Evolutionary conservation across 768 basidiomycete species (phyloP).

Genomic region (Hypsizygus marmoreus): DNA sequence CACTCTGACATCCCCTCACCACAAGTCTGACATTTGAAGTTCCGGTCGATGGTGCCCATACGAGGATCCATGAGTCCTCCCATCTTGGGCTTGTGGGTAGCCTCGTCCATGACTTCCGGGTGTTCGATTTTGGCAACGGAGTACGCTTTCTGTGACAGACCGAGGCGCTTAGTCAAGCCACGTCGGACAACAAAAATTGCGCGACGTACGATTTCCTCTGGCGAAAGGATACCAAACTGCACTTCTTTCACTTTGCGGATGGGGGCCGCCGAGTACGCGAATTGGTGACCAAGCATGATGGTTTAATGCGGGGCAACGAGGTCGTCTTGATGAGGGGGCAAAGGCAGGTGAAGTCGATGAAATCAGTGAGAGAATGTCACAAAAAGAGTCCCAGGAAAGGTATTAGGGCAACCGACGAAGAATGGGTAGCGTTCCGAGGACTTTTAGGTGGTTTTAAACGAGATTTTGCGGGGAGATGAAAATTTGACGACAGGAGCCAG

Average conservation of each 20-base stretch:
- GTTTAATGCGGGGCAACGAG: slow-evolving; percentile 19
- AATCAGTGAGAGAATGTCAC: slow-evolving; percentile 26
- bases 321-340: slow-evolving; percentile 10
- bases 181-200: slow-evolving; percentile 13
- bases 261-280: slow-evolving; percentile 91
- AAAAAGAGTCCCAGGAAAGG: slow-evolving; percentile 28
- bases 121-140: slow-evolving; percentile 98
- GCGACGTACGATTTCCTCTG: slow-evolving; percentile 92
- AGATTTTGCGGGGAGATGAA: slow-evolving; percentile 30
- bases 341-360: slow-evolving; percentile 12
- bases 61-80: slow-evolving; percentile 97
- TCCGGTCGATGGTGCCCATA: slow-evolving; percentile 96
- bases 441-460: slow-evolving; percentile 29
- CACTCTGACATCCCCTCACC: slow-evolving; percentile 99
- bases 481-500: slow-evolving; percentile 28
- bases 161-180: slow-evolving; percentile 16
- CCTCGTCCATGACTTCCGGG: slow-evolving; percentile 98
- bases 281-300: slow-evolving; percentile 85
- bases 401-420: slow-evolving; percentile 24
- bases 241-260: slow-evolving; percentile 96
- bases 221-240: slow-evolving; percentile 97
- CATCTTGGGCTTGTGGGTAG: slow-evolving; percentile 84
- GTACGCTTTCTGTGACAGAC: slow-evolving; percentile 83
- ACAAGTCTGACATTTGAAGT: slow-evolving; percentile 99
- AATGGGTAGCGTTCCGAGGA: slow-evolving; percentile 20